phyloP scores from a whole-genome alignment of 75 land plant species.

The Gnetum montanum region DNA sequence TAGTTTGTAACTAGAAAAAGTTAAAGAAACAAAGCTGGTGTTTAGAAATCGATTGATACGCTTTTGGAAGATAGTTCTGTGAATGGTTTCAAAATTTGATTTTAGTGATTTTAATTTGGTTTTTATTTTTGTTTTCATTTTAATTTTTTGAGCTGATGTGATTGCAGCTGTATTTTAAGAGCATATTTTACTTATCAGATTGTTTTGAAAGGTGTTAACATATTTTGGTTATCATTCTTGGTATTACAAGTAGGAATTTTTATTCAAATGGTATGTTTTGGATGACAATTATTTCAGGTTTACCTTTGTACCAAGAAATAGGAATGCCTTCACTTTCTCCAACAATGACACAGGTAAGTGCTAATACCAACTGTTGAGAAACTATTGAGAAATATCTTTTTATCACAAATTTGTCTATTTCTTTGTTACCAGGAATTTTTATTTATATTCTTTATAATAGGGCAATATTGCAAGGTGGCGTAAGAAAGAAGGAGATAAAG shows the following conservation, averaged over 20 bases:
- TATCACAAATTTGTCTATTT: not conserved
- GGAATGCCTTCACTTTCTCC: constrained; percentile 99
- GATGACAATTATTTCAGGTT: constrained; percentile 14
- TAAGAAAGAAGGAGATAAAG: constrained; percentile 92
- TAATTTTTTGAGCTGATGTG: too few relatives aligned
- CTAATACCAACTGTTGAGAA: not conserved
- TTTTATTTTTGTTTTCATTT: too few relatives aligned
- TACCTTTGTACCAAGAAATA: constrained; percentile 70
- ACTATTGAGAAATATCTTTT: not conserved
- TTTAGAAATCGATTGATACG: too few relatives aligned
- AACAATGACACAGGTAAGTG: constrained; percentile 91
- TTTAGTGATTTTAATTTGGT: too few relatives aligned
- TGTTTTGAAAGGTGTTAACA: too few relatives aligned
- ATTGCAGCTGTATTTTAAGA: too few relatives aligned
- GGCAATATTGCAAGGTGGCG: constrained; percentile 92
- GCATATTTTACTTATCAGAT: too few relatives aligned
- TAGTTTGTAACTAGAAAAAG: too few relatives aligned
- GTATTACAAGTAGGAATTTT: not conserved
- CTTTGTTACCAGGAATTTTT: not conserved
- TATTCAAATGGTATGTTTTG: not conserved
- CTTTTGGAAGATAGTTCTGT: too few relatives aligned
- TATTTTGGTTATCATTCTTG: too few relatives aligned
- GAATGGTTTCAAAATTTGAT: too few relatives aligned
- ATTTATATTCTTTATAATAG: constrained; percentile 28
- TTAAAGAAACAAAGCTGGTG: too few relatives aligned